Base-by-base conservation (phyloP, 768 basidiomycete species). In the Amylocystis lapponica region DNA sequence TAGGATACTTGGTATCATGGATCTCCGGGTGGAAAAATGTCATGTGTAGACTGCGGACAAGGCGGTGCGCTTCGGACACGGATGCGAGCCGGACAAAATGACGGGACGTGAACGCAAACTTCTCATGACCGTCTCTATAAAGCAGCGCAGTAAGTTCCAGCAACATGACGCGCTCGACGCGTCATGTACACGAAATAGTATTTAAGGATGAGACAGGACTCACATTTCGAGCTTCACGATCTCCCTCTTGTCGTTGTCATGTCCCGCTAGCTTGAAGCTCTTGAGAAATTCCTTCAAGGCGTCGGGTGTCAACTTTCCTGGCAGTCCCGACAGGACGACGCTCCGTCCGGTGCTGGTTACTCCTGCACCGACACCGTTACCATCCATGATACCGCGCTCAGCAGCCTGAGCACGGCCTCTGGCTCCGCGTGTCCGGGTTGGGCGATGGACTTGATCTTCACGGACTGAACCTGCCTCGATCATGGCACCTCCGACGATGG, bases 41-140 rank as follows among this genome's bases (percentile, higher is more conserved):
- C 69, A 78, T 72, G 57, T 91, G 84, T 34, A 82, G 46, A 27
- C 66, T 60, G 38, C 83, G 77, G 16, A 79, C 80, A 20, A 89
- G 62, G 40, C 75, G 76, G 52, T 85, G 76, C 1, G 88, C 88
- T 54, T 89, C 83, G 8, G 83, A 70, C 14, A 69, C 63, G 0
- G 78, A 76, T 2, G 63, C 58, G 41, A 83, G 60, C 26, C 75
- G 76, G 21, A 89, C 67, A 9, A 81, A 50, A 50, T 74, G 77
- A 36, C 76, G 74, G 20, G 79, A 71, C 5, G 71, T 43, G 3
- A 22, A 33, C 16, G 34, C 35, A 17, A 41, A 4, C 16, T 37
- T 44, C 12, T 22, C 20, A 6, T 34, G 27, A 10, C 45, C 40
- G 20, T 8, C 16, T 25, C 17, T 10, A 30, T 11, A 19, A 23